These are phyloP conservation scores for Stephania japonica DNA, from an alignment of 164 flowering plant species.

Conservation along the genomic window DNA sequence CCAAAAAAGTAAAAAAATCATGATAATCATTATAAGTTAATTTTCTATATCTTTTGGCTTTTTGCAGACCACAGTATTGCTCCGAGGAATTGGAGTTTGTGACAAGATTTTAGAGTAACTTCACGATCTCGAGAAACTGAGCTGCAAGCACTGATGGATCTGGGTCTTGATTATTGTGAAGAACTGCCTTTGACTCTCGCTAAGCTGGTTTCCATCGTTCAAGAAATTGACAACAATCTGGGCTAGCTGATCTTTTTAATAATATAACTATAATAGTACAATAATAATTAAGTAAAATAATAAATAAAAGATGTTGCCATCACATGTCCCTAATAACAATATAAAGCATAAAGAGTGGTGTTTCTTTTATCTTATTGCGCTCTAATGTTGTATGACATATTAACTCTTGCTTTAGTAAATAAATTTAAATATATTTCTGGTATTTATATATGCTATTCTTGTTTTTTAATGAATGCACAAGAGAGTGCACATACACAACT, in stretches of 20 bases:
- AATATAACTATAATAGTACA: background rate
- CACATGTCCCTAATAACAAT: background rate
- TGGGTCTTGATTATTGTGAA: background rate
- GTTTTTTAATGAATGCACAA: no score
- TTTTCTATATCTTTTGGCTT: background rate
- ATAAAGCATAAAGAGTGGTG: background rate
- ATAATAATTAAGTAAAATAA: no score
- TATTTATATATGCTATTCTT: no score
- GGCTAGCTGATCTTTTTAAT: no score
- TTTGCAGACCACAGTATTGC: background rate
- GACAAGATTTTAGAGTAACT: background rate
- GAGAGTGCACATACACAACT: no score
- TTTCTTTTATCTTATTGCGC: background rate
- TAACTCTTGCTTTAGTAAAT: background rate
- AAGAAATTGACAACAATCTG: background rate
- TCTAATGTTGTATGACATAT: background rate
- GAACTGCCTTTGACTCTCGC: background rate
- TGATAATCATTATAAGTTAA: no score
- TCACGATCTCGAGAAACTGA: background rate
- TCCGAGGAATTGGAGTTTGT: background rate
- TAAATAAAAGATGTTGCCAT: background rate
- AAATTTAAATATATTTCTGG: background rate
- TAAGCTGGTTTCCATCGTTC: background rate
- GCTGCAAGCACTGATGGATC: background rate
- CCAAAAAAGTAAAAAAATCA: no score